phyloP scores from a whole-genome alignment of 345 rosid species.

The Populus ilicifolia region DNA sequence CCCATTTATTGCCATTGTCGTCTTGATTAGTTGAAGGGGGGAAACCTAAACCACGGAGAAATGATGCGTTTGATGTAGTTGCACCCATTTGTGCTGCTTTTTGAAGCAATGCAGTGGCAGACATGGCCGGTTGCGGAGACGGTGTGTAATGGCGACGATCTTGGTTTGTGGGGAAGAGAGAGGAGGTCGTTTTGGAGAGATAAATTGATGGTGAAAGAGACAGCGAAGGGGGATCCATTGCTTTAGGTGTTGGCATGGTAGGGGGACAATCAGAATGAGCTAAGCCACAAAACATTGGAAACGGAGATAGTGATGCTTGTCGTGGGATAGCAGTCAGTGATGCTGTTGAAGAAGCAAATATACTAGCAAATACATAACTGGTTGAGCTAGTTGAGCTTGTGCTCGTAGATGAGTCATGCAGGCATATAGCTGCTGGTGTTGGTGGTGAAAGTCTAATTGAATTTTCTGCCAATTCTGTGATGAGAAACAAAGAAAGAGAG shows the following conservation, averaged over 20 bases:
- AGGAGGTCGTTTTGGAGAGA: constrained; percentile 45
- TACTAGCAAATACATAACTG: constrained; percentile 40
- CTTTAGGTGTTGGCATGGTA: constrained; percentile 26
- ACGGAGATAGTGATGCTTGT: constrained; percentile 31
- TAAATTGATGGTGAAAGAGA: constrained; percentile 58
- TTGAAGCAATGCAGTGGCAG: constrained; percentile 94
- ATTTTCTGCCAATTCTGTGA: constrained; percentile 55
- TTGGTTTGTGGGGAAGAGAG: constrained; percentile 34
- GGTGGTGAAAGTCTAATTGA: constrained; percentile 35
- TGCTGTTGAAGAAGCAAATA: constrained; percentile 42
- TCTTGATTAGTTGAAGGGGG: constrained; percentile 28
- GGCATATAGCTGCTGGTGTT: constrained; percentile 17
- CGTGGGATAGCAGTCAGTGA: background rate
- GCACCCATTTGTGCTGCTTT: constrained; percentile 95
- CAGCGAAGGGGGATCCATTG: constrained; percentile 59
- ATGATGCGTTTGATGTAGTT: constrained; percentile 44
- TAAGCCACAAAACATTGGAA: constrained; percentile 25
- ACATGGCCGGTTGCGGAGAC: constrained; percentile 61
- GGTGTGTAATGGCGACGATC: constrained; percentile 33
- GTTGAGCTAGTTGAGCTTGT: constrained; percentile 24
- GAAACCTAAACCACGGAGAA: constrained; percentile 51
- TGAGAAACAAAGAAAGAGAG: background rate
- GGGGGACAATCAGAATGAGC: constrained; percentile 21
- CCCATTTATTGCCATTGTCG: constrained; percentile 18
- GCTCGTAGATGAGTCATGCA: constrained; percentile 15